These are phyloP conservation scores for Pyrenopolyporus hunteri DNA, from an alignment of 495 filamentous ascomycete genomes.

Conservation along the genomic window DNA sequence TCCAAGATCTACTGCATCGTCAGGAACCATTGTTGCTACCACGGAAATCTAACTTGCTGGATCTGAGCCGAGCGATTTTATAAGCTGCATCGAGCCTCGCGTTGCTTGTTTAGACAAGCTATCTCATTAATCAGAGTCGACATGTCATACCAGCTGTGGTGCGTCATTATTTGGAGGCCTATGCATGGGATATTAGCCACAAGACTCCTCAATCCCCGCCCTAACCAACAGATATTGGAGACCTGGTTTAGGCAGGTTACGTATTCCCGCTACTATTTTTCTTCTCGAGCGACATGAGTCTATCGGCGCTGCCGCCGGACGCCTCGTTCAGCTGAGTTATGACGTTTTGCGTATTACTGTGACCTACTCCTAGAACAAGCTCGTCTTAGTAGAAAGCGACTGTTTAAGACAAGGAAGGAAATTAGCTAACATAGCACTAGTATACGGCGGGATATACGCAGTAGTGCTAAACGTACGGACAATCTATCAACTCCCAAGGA, in stretches of 20 bases:
- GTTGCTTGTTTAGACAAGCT: constrained; percentile 24
- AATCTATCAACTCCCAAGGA: no score
- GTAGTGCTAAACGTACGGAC: no score
- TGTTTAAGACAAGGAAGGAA: no score
- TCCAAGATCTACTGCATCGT: constrained; percentile 10
- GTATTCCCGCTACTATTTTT: no score
- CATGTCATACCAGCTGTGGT: constrained; percentile 2
- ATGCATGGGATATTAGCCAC: background rate
- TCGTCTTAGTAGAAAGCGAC: no score
- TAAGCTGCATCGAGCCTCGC: constrained; percentile 2
- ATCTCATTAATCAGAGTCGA: background rate
- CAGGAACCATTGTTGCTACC: constrained; percentile 2
- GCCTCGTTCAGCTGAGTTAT: no score
- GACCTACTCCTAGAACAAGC: no score
- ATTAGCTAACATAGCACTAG: no score
- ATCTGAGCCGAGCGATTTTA: background rate
- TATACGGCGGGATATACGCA: no score
- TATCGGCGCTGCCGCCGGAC: no score
- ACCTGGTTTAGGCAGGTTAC: background rate
- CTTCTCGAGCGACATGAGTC: no score
- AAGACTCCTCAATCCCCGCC: background rate
- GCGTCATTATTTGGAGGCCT: constrained; percentile 1
- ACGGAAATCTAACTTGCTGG: background rate
- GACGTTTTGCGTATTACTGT: no score
- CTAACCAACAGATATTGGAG: background rate